These are phyloP conservation scores for Dillenia turbinata DNA, from an alignment of 164 flowering plant genomes.

Conservation along the genomic window DNA sequence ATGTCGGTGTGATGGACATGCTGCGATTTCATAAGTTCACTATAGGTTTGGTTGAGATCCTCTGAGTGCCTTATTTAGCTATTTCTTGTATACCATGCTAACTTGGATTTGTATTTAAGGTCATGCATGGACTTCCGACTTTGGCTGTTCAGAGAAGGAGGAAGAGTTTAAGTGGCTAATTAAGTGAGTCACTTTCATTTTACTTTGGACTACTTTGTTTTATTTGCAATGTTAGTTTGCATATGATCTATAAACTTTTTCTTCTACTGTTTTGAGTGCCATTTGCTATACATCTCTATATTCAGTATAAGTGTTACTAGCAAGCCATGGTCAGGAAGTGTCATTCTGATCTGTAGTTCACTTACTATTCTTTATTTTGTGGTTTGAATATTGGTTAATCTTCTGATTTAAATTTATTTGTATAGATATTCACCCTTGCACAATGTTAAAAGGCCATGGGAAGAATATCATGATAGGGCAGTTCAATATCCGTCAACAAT, in stretches of 20 bases:
- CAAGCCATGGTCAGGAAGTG: too few species aligned
- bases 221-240: too few species aligned
- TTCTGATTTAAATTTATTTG: neutral
- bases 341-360: neutral
- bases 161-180: constrained; percentile 91
- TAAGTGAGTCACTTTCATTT: constrained; percentile 49
- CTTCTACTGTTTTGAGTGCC: too few species aligned
- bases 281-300: too few species aligned
- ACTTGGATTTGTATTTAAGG: constrained; percentile 40
- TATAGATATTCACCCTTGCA: constrained; percentile 94
- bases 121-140: constrained; percentile 98
- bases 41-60: constrained; percentile 53
- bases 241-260: too few species aligned
- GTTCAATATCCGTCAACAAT: constrained; percentile 86
- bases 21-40: constrained; percentile 96
- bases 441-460: constrained; percentile 97
- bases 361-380: neutral
- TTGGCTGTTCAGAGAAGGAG: constrained; percentile 93
- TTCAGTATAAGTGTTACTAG: neutral
- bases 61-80: neutral
- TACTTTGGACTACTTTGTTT: too few species aligned
- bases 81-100: neutral
- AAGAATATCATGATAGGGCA: constrained; percentile 30
- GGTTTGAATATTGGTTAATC: neutral
- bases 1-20: constrained; percentile 99